These are phyloP conservation scores for Vitis hybrid DNA, from an alignment of 177 flowering plant genomes.

Conservation along the genomic window DNA sequence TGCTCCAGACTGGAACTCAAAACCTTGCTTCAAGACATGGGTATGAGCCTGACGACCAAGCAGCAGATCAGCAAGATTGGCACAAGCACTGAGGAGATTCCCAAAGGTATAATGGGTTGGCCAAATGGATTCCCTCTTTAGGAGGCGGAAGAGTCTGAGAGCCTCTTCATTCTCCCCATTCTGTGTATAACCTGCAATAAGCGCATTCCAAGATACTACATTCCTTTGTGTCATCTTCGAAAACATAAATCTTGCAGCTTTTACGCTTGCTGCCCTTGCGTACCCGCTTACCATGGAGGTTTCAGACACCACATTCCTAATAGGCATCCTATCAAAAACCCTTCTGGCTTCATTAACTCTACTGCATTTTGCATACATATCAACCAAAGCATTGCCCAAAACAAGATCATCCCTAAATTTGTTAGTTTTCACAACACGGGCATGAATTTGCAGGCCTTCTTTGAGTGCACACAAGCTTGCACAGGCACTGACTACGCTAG, in stretches of 20 bases:
- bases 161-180: constrained; percentile 25
- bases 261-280: constrained; percentile 32
- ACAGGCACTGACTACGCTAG: constrained; percentile 45
- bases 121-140: constrained; percentile 33
- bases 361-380: constrained; percentile 42
- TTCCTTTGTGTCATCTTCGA: constrained; percentile 21
- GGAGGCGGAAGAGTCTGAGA: constrained; percentile 18
- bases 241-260: constrained; percentile 29
- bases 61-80: constrained; percentile 34
- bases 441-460: constrained; percentile 36
- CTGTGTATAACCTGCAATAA: constrained; percentile 31
- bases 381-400: constrained; percentile 40
- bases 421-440: constrained; percentile 24
- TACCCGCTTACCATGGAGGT: constrained; percentile 41
- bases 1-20: constrained; percentile 31
- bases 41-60: constrained; percentile 36
- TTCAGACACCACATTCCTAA: constrained; percentile 3
- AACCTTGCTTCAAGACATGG: constrained; percentile 39
- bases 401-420: constrained; percentile 30
- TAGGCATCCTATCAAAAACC: too few relatives aligned
- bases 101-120: constrained; percentile 48
- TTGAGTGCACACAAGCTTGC: constrained; percentile 29
- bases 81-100: constrained; percentile 39
- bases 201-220: constrained; percentile 39
- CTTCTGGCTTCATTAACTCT: constrained; percentile 7